These are phyloP conservation scores for Senecio squalidus DNA, from an alignment of 140 eudicot species.

Conservation along the genomic window DNA sequence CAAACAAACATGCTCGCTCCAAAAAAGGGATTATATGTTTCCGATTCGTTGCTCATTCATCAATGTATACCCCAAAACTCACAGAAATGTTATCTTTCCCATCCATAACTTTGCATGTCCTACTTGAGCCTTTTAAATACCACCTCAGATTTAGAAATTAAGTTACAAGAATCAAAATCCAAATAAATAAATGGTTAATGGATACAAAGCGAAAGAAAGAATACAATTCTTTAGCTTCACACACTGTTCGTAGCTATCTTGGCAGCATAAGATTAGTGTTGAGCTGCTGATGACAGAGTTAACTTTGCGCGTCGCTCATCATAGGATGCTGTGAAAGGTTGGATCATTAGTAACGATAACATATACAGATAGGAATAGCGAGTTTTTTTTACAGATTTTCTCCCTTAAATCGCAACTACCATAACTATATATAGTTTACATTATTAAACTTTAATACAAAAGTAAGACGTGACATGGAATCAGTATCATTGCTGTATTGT, in stretches of 20 bases:
- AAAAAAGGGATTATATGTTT: no score
- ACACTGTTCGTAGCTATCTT: constrained; percentile 6
- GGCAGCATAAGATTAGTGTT: constrained; percentile 14
- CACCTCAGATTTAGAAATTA: no score
- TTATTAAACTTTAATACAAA: no score
- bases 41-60: no score
- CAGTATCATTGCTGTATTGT: no score
- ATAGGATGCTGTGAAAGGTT: constrained; percentile 61
- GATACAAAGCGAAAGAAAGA: background rate
- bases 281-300: constrained; percentile 24
- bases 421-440: background rate
- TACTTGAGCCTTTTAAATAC: no score
- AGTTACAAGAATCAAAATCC: constrained; percentile 3
- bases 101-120: no score
- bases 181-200: constrained; percentile 1
- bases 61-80: no score
- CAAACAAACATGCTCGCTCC: no score
- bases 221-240: background rate
- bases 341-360: constrained; percentile 18
- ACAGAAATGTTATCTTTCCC: no score
- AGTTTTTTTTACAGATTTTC: no score
- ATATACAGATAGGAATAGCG: constrained; percentile 1
- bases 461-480: no score
- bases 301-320: constrained; percentile 63
- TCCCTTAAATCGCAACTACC: background rate